These are phyloP conservation scores for Cerrena zonata DNA, from an alignment of 1,284 basidiomycete species.

Conservation along the genomic window DNA sequence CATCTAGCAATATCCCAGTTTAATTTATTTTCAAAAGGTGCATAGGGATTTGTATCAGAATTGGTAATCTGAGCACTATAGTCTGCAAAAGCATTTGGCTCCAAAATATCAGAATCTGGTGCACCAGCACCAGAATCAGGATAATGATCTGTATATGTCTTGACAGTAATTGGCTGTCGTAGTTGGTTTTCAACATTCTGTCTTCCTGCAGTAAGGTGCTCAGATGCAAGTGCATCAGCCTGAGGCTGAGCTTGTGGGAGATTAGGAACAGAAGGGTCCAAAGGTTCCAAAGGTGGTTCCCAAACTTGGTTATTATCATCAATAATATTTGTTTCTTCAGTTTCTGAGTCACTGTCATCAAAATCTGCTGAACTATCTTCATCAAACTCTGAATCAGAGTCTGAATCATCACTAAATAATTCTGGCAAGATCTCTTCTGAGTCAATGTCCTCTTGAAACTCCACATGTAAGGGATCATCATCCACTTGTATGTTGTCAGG, in stretches of 20 bases:
- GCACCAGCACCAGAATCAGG: background rate
- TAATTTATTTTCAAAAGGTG: conserved; percentile 16
- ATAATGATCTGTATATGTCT: background rate
- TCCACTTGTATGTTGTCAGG: background rate
- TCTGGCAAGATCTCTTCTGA: background rate
- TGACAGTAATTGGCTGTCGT: background rate
- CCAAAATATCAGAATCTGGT: background rate
- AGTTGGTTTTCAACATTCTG: background rate
- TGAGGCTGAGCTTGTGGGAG: background rate
- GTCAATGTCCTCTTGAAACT: background rate
- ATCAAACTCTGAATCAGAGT: background rate
- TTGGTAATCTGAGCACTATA: background rate
- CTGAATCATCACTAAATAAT: background rate
- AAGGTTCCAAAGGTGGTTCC: background rate
- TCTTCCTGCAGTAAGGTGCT: background rate
- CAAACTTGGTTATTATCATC: background rate
- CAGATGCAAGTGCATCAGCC: background rate
- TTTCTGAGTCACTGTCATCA: background rate
- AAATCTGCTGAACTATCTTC: background rate
- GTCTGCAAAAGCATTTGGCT: background rate
- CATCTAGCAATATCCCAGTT: conserved; percentile 19
- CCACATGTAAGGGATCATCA: background rate
- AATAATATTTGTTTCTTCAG: background rate
- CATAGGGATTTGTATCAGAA: conserved; percentile 9
- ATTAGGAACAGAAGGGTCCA: background rate